Conservation (phyloP, 176 grass and related monocot genomes). For the Carex myosuroides region DNA sequence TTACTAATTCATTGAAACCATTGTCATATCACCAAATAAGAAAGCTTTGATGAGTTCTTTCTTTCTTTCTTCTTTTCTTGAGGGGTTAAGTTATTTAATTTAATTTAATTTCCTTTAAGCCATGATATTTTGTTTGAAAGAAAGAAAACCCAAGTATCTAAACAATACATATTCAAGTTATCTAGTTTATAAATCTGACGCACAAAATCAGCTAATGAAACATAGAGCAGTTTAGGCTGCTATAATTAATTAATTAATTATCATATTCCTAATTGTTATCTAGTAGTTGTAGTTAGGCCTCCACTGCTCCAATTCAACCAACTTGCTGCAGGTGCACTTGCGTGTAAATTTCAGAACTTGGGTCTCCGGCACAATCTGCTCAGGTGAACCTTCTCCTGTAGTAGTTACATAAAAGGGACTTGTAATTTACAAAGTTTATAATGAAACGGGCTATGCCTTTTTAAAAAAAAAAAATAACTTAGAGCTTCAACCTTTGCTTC, state of each 20-base stretch:
- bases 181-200: neutral
- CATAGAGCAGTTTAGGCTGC: neutral
- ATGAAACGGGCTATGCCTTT: too few species aligned
- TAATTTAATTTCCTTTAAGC: neutral
- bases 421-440: too few species aligned
- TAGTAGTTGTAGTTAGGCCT: neutral
- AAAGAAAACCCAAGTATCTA: neutral
- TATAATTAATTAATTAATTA: neutral
- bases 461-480: too few species aligned
- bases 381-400: constrained; percentile 35
- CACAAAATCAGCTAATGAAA: neutral
- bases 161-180: neutral
- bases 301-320: neutral
- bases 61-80: neutral
- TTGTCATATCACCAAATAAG: neutral
- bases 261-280: neutral
- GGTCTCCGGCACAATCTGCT: constrained; percentile 39
- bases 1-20: too few species aligned
- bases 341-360: neutral
- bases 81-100: neutral
- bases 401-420: neutral
- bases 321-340: neutral
- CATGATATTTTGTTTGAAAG: neutral
- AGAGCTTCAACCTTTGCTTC: too few species aligned
- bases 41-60: neutral